Evolutionary conservation across 768 basidiomycete species (phyloP).

Genomic region (Lactarius indigo): DNA sequence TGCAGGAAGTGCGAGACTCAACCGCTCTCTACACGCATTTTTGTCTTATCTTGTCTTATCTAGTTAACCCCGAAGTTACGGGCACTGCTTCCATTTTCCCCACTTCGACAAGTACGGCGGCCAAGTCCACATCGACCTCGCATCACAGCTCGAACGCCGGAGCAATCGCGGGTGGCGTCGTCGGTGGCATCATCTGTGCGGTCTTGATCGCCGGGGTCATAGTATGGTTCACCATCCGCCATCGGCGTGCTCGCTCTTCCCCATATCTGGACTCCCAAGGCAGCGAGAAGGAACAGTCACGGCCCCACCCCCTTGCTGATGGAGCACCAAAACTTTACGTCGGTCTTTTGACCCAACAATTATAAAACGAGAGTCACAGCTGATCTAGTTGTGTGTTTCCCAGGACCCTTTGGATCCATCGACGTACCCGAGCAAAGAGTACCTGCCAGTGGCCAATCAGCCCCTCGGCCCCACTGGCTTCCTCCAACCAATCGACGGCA

Average conservation of each 20-base stretch:
- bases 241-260: constrained; percentile 29
- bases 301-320: not conserved
- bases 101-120: not conserved
- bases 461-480: not conserved
- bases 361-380: not conserved
- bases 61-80: constrained; percentile 8
- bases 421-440: constrained; percentile 17
- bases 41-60: not conserved
- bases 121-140: not conserved
- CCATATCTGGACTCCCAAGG: constrained; percentile 10
- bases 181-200: constrained; percentile 52
- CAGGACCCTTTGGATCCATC: constrained; percentile 27
- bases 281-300: not conserved
- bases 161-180: constrained; percentile 62
- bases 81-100: not conserved
- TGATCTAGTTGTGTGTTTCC: not conserved
- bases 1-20: not conserved
- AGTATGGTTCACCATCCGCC: constrained; percentile 39
- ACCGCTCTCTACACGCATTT: not conserved
- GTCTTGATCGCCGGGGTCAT: constrained; percentile 39
- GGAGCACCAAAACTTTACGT: constrained; percentile 18
- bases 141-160: constrained; percentile 38
- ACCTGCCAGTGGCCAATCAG: not conserved
- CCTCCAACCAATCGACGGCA: not conserved
- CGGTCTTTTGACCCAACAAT: not conserved